phyloP scores from a whole-genome alignment of 495 filamentous ascomycete genomes.

The Penicillium mononematosum region DNA sequence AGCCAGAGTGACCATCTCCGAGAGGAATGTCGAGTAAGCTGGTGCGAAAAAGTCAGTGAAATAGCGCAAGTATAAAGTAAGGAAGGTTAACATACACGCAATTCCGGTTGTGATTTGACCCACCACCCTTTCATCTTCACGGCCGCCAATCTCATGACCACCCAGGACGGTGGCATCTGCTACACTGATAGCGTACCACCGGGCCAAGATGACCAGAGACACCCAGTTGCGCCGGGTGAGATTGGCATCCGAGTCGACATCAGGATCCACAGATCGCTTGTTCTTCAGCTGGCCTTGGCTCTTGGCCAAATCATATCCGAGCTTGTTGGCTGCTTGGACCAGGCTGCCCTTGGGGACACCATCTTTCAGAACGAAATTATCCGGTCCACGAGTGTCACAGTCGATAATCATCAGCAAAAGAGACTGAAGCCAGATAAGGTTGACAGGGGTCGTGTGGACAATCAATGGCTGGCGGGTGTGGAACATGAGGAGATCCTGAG shows the following conservation, averaged over 20 bases:
- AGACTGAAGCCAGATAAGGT: slow-evolving; percentile 45
- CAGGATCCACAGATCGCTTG: slow-evolving; percentile 40
- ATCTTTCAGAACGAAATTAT: slow-evolving; percentile 46
- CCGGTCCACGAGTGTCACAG: slow-evolving; percentile 45
- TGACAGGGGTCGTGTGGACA: slow-evolving; percentile 37
- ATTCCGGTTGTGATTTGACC: slow-evolving; percentile 64
- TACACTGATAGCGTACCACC: slow-evolving; percentile 71
- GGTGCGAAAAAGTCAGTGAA: slow-evolving; percentile 25
- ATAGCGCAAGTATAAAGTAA: slow-evolving; percentile 36
- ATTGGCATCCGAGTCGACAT: slow-evolving; percentile 68
- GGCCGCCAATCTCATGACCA: slow-evolving; percentile 45
- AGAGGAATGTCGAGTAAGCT: slow-evolving; percentile 50
- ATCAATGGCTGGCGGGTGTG: slow-evolving; percentile 52
- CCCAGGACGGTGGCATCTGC: slow-evolving; percentile 62
- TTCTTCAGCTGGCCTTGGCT: slow-evolving; percentile 39
- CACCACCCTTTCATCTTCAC: slow-evolving; percentile 63
- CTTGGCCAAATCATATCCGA: slow-evolving; percentile 45
- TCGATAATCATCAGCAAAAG: slow-evolving; percentile 48
- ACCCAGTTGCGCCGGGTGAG: slow-evolving; percentile 73
- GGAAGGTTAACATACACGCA: slow-evolving; percentile 62
- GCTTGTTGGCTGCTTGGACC: slow-evolving; percentile 42
- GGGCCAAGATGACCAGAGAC: slow-evolving; percentile 67
- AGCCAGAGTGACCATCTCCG: slow-evolving; percentile 40
- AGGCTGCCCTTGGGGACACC: slow-evolving; percentile 43
- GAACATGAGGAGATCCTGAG: slow-evolving; percentile 50